A percentile compares a stretch with the other conserved stretches of the same genome.
Conservation (phyloP, 495 filamentous ascomycete species). For the Penicillium antarcticum region DNA sequence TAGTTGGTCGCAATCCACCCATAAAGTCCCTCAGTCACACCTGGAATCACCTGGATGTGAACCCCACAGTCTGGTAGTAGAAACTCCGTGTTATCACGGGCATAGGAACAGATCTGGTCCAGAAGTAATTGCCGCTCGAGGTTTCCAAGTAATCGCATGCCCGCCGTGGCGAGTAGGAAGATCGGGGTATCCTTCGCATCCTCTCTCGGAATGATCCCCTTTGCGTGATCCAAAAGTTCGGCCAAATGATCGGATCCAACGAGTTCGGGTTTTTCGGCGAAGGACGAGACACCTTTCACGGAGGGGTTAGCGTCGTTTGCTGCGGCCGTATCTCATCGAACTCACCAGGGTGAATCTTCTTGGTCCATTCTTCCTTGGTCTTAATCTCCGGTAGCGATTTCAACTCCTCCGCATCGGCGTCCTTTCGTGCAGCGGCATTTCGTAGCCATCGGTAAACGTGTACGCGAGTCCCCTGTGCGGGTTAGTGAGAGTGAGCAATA, state of each 20-base stretch:
- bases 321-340: not conserved
- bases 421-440: slow-evolving; percentile 60
- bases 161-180: slow-evolving; percentile 94
- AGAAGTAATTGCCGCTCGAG: slow-evolving; percentile 67
- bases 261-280: slow-evolving; percentile 68
- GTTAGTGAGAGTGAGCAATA: not conserved
- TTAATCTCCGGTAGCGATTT: slow-evolving; percentile 71
- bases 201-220: slow-evolving; percentile 72
- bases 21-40: slow-evolving; percentile 96
- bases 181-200: slow-evolving; percentile 82
- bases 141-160: slow-evolving; percentile 85
- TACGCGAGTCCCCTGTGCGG: slow-evolving; percentile 72
- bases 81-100: slow-evolving; percentile 75
- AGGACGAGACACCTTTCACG: slow-evolving; percentile 74
- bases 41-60: slow-evolving; percentile 92
- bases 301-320: slow-evolving; percentile 3
- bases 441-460: slow-evolving; percentile 93
- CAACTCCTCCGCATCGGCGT: slow-evolving; percentile 57
- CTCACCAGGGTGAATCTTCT: slow-evolving; percentile 83
- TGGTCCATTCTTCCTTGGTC: slow-evolving; percentile 84
- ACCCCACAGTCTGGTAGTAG: slow-evolving; percentile 82
- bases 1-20: slow-evolving; percentile 99
- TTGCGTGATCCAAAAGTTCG: slow-evolving; percentile 76
- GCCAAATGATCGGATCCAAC: slow-evolving; percentile 82
- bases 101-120: slow-evolving; percentile 78